Conservation (phyloP, 2,329 filamentous ascomycete species). For the Teratosphaeria nubilosa region DNA sequence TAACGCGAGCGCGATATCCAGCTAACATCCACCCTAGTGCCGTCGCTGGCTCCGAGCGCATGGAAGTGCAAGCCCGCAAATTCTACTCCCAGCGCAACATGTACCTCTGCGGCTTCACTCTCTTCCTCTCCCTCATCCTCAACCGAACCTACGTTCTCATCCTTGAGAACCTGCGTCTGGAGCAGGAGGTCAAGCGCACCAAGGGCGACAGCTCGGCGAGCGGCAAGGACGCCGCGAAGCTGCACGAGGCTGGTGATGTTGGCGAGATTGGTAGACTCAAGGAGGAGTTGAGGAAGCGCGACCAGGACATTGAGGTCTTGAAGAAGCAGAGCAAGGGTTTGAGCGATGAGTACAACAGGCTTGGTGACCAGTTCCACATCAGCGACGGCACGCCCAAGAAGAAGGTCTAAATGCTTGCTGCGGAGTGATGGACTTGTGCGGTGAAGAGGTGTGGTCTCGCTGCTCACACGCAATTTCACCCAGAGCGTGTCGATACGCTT, state of each 20-base stretch:
- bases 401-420: slow-evolving; percentile 32
- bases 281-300: slow-evolving; percentile 60
- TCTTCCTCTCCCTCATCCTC: slow-evolving; percentile 96
- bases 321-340: slow-evolving; percentile 89
- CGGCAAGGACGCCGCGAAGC: slow-evolving; percentile 56
- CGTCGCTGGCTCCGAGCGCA: slow-evolving; percentile 76
- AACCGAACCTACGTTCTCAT: slow-evolving; percentile 99
- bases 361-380: slow-evolving; percentile 70
- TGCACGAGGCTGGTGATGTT: slow-evolving; percentile 61
- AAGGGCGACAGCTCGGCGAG: slow-evolving; percentile 53
- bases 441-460: not conserved
- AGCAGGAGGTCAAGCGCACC: slow-evolving; percentile 79
- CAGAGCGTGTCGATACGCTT: not conserved
- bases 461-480: not conserved
- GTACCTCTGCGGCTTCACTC: slow-evolving; percentile 98
- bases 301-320: slow-evolving; percentile 72
- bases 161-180: slow-evolving; percentile 78
- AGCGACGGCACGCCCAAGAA: slow-evolving; percentile 46
- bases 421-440: not conserved
- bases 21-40: slow-evolving; percentile 36
- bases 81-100: slow-evolving; percentile 99
- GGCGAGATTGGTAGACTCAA: slow-evolving; percentile 63
- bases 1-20: not conserved
- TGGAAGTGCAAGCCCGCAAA: slow-evolving; percentile 98
- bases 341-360: slow-evolving; percentile 71